Percentiles rank a stretch among this genome's conserved stretches.
phyloP scores from a whole-genome alignment of 1,139 yeast species.

The Scheffersomyces parashehatae region DNA sequence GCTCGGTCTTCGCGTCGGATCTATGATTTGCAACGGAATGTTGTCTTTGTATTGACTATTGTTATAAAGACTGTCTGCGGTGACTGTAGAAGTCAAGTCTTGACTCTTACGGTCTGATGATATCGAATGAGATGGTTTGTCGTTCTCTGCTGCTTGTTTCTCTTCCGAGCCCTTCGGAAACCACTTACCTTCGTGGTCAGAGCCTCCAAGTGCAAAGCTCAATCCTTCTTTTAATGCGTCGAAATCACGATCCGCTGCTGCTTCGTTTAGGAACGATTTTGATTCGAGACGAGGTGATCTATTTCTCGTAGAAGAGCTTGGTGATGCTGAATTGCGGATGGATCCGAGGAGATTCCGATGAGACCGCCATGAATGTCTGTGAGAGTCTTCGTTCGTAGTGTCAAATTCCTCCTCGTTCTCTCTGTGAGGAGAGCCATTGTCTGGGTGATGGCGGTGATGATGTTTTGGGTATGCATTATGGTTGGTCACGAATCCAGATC shows the following conservation, averaged over 20 bases:
- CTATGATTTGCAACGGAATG: slow-evolving; percentile 20
- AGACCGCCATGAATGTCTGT: neutral
- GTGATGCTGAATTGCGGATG: neutral
- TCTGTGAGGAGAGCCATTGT: too few species aligned
- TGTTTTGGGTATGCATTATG: too few species aligned
- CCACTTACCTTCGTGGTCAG: slow-evolving; percentile 29
- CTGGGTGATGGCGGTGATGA: too few species aligned
- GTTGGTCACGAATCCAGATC: too few species aligned
- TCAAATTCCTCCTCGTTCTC: too few species aligned
- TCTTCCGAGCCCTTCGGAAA: slow-evolving; percentile 21
- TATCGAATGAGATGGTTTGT: too few species aligned
- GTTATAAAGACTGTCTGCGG: neutral
- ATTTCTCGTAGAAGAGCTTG: neutral
- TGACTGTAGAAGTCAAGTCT: neutral
- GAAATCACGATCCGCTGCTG: slow-evolving; percentile 31
- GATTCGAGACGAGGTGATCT: neutral
- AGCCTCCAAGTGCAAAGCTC: slow-evolving; percentile 38
- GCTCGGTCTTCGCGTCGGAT: neutral
- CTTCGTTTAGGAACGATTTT: slow-evolving; percentile 22
- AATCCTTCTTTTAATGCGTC: slow-evolving; percentile 40
- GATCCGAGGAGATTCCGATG: neutral
- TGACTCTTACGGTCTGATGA: neutral
- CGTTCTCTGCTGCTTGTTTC: too few species aligned
- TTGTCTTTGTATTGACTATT: slow-evolving; percentile 17
- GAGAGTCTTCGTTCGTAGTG: too few species aligned